A percentile compares a stretch with the other conserved stretches of the same genome.
These are phyloP conservation scores for Citrus sp. DNA, from an alignment of 345 rosid genomes.

Conservation along the genomic window DNA sequence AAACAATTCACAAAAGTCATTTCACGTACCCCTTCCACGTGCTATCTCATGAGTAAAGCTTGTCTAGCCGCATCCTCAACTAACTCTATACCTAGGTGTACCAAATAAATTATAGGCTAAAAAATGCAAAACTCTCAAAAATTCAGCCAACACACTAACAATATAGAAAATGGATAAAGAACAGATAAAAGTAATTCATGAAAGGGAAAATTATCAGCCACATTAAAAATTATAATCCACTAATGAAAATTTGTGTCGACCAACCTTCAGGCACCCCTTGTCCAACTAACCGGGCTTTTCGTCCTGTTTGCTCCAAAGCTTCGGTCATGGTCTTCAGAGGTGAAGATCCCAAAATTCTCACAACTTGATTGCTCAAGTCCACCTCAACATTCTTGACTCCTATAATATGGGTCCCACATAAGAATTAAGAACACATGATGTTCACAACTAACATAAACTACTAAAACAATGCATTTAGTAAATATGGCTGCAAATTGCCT, in stretches of 20 bases:
- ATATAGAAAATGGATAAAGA: neutral
- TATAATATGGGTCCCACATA: slow-evolving; percentile 20
- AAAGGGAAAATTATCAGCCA: neutral
- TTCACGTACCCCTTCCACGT: neutral
- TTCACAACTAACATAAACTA: neutral
- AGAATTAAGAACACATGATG: slow-evolving; percentile 6
- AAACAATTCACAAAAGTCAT: neutral
- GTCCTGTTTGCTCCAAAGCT: slow-evolving; percentile 83
- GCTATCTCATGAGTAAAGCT: neutral
- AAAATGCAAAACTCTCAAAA: neutral
- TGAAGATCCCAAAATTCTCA: slow-evolving; percentile 71
- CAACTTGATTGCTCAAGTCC: slow-evolving; percentile 82
- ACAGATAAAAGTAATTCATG: neutral
- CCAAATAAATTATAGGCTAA: neutral
- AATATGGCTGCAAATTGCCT: slow-evolving; percentile 8
- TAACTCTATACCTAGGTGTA: neutral
- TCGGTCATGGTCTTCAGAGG: slow-evolving; percentile 73
- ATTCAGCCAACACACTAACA: neutral
- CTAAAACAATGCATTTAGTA: neutral
- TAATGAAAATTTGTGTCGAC: slow-evolving; percentile 1
- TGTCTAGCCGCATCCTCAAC: neutral
- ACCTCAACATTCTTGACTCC: slow-evolving; percentile 87
- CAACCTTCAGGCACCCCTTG: slow-evolving; percentile 95
- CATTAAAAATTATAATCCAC: neutral
- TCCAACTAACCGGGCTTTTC: slow-evolving; percentile 83